phyloP scores from a whole-genome alignment of 2,329 filamentous ascomycete species.

The Karstenula rhodostoma region DNA sequence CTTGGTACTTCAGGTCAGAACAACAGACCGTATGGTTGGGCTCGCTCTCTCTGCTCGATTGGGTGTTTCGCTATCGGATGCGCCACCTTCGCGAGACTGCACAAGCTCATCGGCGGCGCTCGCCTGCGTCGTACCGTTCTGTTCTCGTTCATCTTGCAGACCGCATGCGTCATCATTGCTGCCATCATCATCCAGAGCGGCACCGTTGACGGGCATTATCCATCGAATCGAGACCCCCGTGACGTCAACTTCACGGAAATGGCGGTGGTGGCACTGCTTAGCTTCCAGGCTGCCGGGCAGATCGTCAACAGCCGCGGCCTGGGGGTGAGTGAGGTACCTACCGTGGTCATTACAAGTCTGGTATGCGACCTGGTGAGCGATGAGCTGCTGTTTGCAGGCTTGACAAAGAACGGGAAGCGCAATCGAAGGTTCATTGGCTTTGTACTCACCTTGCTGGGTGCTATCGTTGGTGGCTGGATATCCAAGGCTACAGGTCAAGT shows the following conservation, averaged over 20 bases:
- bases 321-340: constrained; percentile 63
- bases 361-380: constrained; percentile 64
- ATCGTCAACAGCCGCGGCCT: constrained; percentile 60
- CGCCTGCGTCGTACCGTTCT: constrained; percentile 56
- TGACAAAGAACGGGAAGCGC: constrained; percentile 58
- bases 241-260: constrained; percentile 46
- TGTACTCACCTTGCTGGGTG: constrained; percentile 57
- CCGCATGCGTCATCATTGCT: constrained; percentile 60
- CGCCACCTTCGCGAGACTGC: constrained; percentile 51
- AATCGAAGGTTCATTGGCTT: constrained; percentile 59
- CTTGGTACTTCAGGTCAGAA: constrained; percentile 63
- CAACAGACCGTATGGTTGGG: constrained; percentile 13
- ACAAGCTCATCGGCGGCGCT: constrained; percentile 62
- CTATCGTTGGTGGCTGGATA: constrained; percentile 52
- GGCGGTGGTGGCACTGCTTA: constrained; percentile 53
- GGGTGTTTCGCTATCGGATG: constrained; percentile 15
- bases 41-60: constrained; percentile 14
- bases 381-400: constrained; percentile 54
- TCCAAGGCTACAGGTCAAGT: constrained; percentile 12
- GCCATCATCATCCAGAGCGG: constrained; percentile 52
- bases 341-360: constrained; percentile 63
- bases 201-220: constrained; percentile 8
- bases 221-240: not conserved
- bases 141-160: constrained; percentile 62
- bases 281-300: constrained; percentile 63